Percentiles rank a stretch among this genome's conserved stretches.
Conservation (phyloP, 352 stramenopile genomes). For the Phytophthora cactorum region DNA sequence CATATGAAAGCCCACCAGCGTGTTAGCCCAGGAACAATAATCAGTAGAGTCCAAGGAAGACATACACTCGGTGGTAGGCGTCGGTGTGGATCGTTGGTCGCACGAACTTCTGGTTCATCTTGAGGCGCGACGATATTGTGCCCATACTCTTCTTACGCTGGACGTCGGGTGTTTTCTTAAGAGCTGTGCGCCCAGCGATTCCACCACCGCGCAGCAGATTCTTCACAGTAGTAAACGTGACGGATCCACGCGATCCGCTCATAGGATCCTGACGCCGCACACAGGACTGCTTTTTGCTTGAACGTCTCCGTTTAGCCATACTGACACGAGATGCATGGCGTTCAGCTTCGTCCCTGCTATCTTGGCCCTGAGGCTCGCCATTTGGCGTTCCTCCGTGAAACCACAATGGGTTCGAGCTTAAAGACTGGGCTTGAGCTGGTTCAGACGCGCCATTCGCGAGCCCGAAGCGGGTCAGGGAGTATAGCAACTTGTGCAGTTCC, state of each 20-base stretch:
- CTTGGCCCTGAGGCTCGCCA: slow-evolving; percentile 11
- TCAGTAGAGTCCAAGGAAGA: slow-evolving; percentile 1
- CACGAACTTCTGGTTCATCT: slow-evolving; percentile 70
- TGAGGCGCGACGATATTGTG: slow-evolving; percentile 69
- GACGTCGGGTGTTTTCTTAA: slow-evolving; percentile 36
- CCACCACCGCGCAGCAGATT: slow-evolving; percentile 64
- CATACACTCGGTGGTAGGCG: slow-evolving; percentile 73
- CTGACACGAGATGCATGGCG: slow-evolving; percentile 8
- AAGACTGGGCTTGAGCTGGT: slow-evolving; percentile 4
- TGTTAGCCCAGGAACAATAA: slow-evolving; percentile 5
- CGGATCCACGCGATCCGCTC: slow-evolving; percentile 44
- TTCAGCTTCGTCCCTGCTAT: slow-evolving; percentile 15
- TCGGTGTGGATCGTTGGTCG: slow-evolving; percentile 70
- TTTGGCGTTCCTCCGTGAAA: slow-evolving; percentile 16
- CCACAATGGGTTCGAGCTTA: slow-evolving; percentile 18
- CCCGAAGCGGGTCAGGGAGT: slow-evolving; percentile 62
- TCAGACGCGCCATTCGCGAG: slow-evolving; percentile 32
- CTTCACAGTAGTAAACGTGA: slow-evolving; percentile 68
- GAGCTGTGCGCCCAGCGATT: slow-evolving; percentile 39
- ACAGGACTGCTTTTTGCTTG: slow-evolving; percentile 26
- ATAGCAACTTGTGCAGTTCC: slow-evolving; percentile 72
- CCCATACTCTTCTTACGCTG: slow-evolving; percentile 63
- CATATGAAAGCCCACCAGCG: not conserved
- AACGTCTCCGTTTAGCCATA: slow-evolving; percentile 25
- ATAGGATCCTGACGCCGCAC: slow-evolving; percentile 15